Evolutionary conservation across 495 filamentous ascomycete genomes (phyloP), one percentile per base, ranked within the genome.

Genomic region (Astrothelium subdiscretum): DNA sequence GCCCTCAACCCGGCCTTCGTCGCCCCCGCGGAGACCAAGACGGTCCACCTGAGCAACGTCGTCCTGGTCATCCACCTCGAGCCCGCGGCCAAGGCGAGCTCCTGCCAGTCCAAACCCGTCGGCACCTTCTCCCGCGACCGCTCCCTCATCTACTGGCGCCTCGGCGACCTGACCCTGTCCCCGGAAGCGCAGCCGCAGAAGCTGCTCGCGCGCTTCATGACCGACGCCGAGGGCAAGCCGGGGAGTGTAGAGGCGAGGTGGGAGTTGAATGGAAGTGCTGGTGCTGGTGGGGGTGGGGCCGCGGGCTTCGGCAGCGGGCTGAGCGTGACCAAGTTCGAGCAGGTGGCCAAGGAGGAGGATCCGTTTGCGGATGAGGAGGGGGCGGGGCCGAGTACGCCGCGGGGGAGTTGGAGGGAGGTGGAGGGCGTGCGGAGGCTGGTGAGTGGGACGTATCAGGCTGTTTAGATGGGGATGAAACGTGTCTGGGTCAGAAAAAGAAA

Each of bases 101-200:
- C 77, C 15, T 89, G 85, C 66, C 87, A 88, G 69, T 87, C 83
- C 15, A 91, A 89, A 67, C 89, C 89, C 0, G 76, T 80, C 8
- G 89, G 89, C 11, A 86, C 82, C 0, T 95, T 97, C 77, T 81
- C 89, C 10, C 89, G 90, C 69, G 92, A 97, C 60, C 87, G 88
- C 59, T 87, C 87, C n/a, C 73, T 91, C 3, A 85, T 96, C 15
- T 89, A 85, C 70, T 99, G 94, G 94, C 87, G 86, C 59, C 77
- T 97, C 13, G 89, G 89, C 26, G 95, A 97, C 67, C 72, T 92
- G 13, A 81, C 78, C 0, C 72, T 97, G 15, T 82, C 86, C 38
- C 76, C 79, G 24, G 73, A 69, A 12, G 64, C 65, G 11, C 62
- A 74, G 20, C 61, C 80, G 64, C 78, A 85, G 68, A 91, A 89